Evolutionary conservation across 768 basidiomycete species (phyloP), one percentile per base, ranked within the genome.

Genomic region (Gloeophyllum trabeum): DNA sequence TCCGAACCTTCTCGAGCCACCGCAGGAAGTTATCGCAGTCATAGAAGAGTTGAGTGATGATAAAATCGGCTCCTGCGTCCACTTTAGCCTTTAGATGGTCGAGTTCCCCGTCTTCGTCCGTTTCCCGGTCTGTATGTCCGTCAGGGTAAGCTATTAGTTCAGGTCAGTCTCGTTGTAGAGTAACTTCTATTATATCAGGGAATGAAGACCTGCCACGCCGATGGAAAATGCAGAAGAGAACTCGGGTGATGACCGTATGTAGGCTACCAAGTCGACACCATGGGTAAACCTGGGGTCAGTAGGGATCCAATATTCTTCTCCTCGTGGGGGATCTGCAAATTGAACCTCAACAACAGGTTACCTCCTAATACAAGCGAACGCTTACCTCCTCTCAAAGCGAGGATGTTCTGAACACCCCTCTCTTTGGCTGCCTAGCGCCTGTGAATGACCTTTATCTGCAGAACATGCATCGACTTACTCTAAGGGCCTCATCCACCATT

Each of bases 21-120:
- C 61, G 53, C 23, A 90, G 59, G 62, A 96, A 98, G 13, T 73
- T 71, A 39, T 91, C 80, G n/a, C 84, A 76, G 55, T 99, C 94
- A 62, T 98, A 99, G 61, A 99, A 99, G 4, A 98, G 68, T 53
- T 99, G 96, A 0, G 96, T 98, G 40, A 98, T 69, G 46, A 99
- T 87, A 57, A 90, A 98, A 53, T 97, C 87, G 2, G 94, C 94
- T 13, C 96, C 96, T 0, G 88, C 91, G 51, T 94, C 82, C 28
- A 96, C 79, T 59, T 98, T 99, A 35, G 71, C 70, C 58, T 85
- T 88, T 43, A 99, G 67, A 51, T 79, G 67, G 2, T 71, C 64
- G 14, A 98, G 62, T 52, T 84, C 74, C 32, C 63, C 59, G 41
- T 82, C 79, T 53, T 81, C 79, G 41, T 70, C 67, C 2, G 65